A percentile compares a stretch with the other conserved stretches of the same genome.
phyloP scores from a whole-genome alignment of 768 basidiomycete genomes.

The Fomitopsis serialis region DNA sequence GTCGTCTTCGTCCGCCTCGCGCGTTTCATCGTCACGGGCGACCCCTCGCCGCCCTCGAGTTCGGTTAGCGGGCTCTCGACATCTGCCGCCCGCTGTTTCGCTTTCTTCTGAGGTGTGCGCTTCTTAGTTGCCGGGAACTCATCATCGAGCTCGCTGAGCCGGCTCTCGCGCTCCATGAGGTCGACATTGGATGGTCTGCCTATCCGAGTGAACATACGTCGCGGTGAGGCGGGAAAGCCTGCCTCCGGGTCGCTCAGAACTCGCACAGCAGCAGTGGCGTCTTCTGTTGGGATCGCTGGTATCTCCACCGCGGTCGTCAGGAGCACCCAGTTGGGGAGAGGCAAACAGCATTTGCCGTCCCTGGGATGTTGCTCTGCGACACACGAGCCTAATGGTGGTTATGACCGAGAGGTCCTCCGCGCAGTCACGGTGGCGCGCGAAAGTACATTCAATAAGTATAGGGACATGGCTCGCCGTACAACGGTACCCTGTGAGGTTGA shows the following conservation, averaged over 20 bases:
- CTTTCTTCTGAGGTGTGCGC: neutral
- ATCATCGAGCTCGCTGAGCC: neutral
- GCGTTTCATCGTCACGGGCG: conserved; percentile 18
- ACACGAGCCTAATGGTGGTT: too few relatives aligned
- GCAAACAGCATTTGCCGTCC: too few relatives aligned
- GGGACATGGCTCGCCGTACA: too few relatives aligned
- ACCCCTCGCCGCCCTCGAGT: conserved; percentile 11
- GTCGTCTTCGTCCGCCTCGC: conserved; percentile 26
- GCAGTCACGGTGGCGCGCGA: too few relatives aligned
- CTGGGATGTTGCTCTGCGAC: too few relatives aligned
- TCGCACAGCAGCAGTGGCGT: neutral
- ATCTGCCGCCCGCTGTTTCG: neutral
- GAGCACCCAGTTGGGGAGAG: too few relatives aligned
- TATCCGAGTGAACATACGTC: neutral
- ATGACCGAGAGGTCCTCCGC: too few relatives aligned
- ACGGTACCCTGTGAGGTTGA: too few relatives aligned
- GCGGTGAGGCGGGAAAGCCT: neutral
- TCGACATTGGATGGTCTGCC: too few relatives aligned
- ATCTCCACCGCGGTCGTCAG: neutral
- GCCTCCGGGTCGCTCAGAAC: neutral
- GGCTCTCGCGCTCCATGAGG: too few relatives aligned
- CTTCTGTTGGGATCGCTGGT: neutral
- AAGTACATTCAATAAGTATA: too few relatives aligned
- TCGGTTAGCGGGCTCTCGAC: conserved; percentile 17
- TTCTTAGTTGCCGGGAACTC: neutral